Percentiles rank a stretch among this genome's conserved stretches.
phyloP scores from a whole-genome alignment of 2,329 filamentous ascomycete genomes.

The Neopestalotiopsis rosae region DNA sequence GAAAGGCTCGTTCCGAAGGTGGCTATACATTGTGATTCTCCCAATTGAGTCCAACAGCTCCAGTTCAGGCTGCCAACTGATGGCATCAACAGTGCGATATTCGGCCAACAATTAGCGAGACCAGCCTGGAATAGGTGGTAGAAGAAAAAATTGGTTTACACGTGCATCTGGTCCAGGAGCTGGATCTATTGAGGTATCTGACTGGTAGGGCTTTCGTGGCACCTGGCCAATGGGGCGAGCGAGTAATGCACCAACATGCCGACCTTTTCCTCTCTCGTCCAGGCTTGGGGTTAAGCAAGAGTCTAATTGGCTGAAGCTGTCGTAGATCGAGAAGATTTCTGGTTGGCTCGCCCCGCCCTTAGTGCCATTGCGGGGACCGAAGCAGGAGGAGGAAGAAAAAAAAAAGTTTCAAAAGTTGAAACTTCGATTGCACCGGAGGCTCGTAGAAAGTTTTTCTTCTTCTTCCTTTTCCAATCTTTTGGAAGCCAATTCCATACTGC shows the following conservation, averaged over 20 bases:
- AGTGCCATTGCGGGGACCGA: slow-evolving; percentile 10
- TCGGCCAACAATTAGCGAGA: neutral
- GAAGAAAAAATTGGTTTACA: neutral
- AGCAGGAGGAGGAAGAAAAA: slow-evolving; percentile 13
- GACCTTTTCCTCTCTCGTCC: slow-evolving; percentile 6
- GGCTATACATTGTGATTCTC: neutral
- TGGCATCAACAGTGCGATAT: neutral
- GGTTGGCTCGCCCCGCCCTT: neutral
- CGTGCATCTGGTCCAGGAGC: neutral
- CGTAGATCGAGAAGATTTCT: slow-evolving; percentile 19
- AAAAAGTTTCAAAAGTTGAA: slow-evolving; percentile 14
- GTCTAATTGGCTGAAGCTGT: slow-evolving; percentile 8
- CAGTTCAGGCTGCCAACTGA: neutral
- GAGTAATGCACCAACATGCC: slow-evolving; percentile 1
- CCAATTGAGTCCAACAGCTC: neutral
- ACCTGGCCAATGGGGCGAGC: slow-evolving; percentile 16
- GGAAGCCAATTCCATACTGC: neutral
- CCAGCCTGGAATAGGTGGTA: neutral
- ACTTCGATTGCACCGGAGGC: neutral
- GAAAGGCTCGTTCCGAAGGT: no score
- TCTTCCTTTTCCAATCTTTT: slow-evolving; percentile 4
- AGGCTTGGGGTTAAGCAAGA: neutral
- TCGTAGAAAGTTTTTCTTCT: slow-evolving; percentile 12
- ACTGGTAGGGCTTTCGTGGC: slow-evolving; percentile 12
- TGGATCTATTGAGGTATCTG: slow-evolving; percentile 1